A percentile compares a stretch with the other conserved stretches of the same genome.
phyloP scores from a whole-genome alignment of 2,329 filamentous ascomycete species.

The Stromatinia cepivora region DNA sequence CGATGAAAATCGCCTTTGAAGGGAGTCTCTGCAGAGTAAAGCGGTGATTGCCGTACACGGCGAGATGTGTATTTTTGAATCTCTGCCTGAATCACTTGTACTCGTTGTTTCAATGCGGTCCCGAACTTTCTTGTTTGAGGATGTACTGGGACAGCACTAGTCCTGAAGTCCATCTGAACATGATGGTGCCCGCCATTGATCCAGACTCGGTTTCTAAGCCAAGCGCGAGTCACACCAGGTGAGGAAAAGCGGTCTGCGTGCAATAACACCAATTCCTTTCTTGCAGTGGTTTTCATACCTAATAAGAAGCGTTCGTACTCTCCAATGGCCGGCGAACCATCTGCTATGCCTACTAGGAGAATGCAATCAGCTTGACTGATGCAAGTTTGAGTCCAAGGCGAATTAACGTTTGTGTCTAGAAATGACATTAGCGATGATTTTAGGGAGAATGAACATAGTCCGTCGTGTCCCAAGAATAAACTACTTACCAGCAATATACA shows the following conservation, averaged over 20 bases:
- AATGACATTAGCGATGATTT: constrained; percentile 11
- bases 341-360: constrained; percentile 84
- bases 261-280: constrained; percentile 87
- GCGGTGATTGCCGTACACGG: constrained; percentile 81
- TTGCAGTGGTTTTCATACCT: constrained; percentile 94
- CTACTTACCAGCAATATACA: constrained; percentile 79
- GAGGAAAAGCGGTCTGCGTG: constrained; percentile 86
- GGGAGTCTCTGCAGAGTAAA: constrained; percentile 87
- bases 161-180: constrained; percentile 88
- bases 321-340: constrained; percentile 84
- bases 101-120: constrained; percentile 83
- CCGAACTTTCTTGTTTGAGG: constrained; percentile 76
- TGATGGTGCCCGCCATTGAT: constrained; percentile 98
- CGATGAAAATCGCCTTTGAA: constrained; percentile 98
- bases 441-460: constrained; percentile 34
- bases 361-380: constrained; percentile 97
- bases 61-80: constrained; percentile 97
- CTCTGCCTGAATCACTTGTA: constrained; percentile 92
- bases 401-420: constrained; percentile 89
- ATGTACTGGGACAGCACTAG: constrained; percentile 73
- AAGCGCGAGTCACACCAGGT: constrained; percentile 81
- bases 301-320: constrained; percentile 96
- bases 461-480: constrained; percentile 46
- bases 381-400: constrained; percentile 97
- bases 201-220: constrained; percentile 92